A percentile compares a stretch with the other conserved stretches of the same genome.
These are phyloP conservation scores for Penicillium silybi DNA, from an alignment of 495 filamentous ascomycete genomes.

Conservation along the genomic window DNA sequence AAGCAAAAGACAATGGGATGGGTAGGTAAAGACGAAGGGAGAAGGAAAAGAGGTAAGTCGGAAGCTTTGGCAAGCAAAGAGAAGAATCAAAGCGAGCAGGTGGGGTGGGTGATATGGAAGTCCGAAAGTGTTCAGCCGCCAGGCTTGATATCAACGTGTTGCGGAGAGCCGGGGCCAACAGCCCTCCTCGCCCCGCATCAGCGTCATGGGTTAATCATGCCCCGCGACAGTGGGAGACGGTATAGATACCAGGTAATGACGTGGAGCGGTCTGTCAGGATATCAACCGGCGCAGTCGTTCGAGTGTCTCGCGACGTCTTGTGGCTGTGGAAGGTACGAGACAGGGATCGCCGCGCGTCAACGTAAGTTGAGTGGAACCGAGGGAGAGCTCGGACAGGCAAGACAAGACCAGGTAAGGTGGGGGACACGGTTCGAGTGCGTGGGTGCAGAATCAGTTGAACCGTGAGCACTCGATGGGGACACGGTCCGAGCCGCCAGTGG, in stretches of 20 bases:
- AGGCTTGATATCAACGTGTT: conserved; percentile 13
- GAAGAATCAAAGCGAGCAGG: conserved; percentile 17
- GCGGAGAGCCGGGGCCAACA: conserved; percentile 12
- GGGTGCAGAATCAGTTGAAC: neutral
- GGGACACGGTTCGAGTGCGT: neutral
- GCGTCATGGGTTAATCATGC: neutral
- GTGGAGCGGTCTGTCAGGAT: conserved; percentile 23
- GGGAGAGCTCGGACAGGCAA: neutral
- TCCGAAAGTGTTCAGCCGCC: conserved; percentile 13
- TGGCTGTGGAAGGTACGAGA: conserved; percentile 16
- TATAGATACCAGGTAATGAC: conserved; percentile 17
- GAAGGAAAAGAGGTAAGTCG: neutral
- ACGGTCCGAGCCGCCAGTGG: conserved; percentile 25
- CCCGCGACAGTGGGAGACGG: conserved; percentile 3
- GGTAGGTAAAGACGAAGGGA: neutral
- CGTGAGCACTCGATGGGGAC: conserved; percentile 7
- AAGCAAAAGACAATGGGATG: neutral
- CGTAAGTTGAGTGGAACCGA: conserved; percentile 1
- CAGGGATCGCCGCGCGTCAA: conserved; percentile 13
- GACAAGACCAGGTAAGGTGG: neutral
- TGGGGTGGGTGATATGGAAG: conserved; percentile 23
- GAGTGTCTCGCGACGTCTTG: conserved; percentile 17
- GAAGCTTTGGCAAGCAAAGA: conserved; percentile 14
- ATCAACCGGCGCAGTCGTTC: conserved; percentile 17
- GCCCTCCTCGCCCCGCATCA: conserved; percentile 10